Percentiles rank a stretch among this genome's conserved stretches.
These are phyloP conservation scores for Balamuthia mandrillaris DNA, from an alignment of 208 protist species.

Conservation along the genomic window DNA sequence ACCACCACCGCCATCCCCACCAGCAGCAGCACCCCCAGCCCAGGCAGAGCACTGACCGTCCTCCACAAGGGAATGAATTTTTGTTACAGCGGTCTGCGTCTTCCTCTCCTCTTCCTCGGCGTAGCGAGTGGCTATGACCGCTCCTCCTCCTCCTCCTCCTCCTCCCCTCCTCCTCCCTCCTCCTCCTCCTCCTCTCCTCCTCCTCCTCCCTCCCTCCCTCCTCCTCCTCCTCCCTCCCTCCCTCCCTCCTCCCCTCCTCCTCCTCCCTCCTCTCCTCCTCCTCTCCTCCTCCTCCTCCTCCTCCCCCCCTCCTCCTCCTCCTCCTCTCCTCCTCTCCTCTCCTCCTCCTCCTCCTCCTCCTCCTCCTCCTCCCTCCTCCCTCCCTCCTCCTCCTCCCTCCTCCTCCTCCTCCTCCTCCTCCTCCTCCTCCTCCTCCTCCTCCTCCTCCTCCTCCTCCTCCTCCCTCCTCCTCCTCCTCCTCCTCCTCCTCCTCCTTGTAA, in stretches of 20 bases:
- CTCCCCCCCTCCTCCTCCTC: not conserved
- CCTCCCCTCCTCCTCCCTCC: too few relatives aligned
- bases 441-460: not conserved
- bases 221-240: too few relatives aligned
- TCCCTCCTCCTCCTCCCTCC: not conserved
- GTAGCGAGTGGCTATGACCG: too few relatives aligned
- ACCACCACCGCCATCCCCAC: too few relatives aligned
- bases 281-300: not conserved
- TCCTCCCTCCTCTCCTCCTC: not conserved
- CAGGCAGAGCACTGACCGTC: too few relatives aligned
- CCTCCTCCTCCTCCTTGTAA: not conserved
- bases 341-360: not conserved
- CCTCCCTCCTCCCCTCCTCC: not conserved
- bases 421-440: not conserved
- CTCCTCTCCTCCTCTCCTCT: not conserved
- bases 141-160: too few relatives aligned
- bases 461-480: not conserved
- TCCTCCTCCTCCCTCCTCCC: not conserved
- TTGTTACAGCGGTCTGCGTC: too few relatives aligned
- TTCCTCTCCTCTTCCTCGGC: too few relatives aligned
- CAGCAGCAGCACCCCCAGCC: too few relatives aligned
- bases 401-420: not conserved
- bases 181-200: too few relatives aligned
- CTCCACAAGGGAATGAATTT: too few relatives aligned
- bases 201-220: too few relatives aligned